These are phyloP conservation scores for Aulographum hederae DNA, from an alignment of 2,329 filamentous ascomycete species.

Conservation along the genomic window DNA sequence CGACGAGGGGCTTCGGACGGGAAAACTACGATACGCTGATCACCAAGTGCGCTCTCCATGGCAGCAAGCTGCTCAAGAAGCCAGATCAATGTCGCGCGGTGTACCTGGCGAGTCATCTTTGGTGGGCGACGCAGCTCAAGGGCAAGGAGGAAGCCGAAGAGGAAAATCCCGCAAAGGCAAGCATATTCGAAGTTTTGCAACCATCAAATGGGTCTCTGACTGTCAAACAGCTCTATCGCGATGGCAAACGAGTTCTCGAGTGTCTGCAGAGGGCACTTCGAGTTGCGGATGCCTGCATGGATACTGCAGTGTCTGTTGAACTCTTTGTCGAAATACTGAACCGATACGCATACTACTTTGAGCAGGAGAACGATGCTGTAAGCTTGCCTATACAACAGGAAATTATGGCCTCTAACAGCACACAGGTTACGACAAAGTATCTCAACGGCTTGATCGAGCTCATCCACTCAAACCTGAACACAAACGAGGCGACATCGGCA, in stretches of 20 bases:
- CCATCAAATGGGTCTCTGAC: too few species aligned
- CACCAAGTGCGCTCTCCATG: constrained; percentile 91
- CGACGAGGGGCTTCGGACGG: constrained; percentile 76
- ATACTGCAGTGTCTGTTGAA: constrained; percentile 90
- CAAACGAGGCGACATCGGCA: constrained; percentile 63
- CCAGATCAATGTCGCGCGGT: constrained; percentile 95
- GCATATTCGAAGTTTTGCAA: too few species aligned
- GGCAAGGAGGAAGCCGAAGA: constrained; percentile 59
- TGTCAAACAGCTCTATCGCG: constrained; percentile 74
- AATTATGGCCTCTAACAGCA: constrained; percentile 4
- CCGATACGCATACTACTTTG: constrained; percentile 97
- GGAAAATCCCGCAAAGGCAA: constrained; percentile 56
- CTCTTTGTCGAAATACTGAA: constrained; percentile 97
- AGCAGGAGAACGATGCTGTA: constrained; percentile 93
- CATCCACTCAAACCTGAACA: constrained; percentile 87
- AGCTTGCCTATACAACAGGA: constrained; percentile 12
- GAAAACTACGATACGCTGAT: constrained; percentile 99
- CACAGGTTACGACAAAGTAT: constrained; percentile 78
- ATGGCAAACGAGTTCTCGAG: constrained; percentile 91
- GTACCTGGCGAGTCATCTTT: constrained; percentile 88
- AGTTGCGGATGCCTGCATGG: constrained; percentile 97
- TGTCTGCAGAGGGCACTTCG: constrained; percentile 88
- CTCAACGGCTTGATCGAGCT: constrained; percentile 95
- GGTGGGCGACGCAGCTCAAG: constrained; percentile 96
- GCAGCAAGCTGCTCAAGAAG: constrained; percentile 92